A percentile compares a stretch with the other conserved stretches of the same genome.
Evolutionary conservation across 352 stramenopile genomes (phyloP).

Genomic region (Phytopythium kandeliae): DNA sequence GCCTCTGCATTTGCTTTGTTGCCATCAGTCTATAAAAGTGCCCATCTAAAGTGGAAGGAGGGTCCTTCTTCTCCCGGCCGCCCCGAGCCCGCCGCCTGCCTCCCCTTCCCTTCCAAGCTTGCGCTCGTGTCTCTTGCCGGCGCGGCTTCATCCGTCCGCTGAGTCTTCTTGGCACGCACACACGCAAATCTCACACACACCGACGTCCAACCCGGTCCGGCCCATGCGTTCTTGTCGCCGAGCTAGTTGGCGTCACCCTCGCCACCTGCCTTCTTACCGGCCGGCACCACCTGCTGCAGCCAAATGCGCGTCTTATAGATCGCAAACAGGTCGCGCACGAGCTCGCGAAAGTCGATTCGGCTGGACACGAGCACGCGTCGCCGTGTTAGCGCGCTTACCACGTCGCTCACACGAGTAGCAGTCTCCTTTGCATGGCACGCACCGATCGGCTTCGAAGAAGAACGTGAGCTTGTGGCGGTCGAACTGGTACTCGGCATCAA

Average conservation of each 20-base stretch:
- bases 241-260: constrained; percentile 55
- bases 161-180: background rate
- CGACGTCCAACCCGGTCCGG: background rate
- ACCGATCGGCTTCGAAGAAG: constrained; percentile 97
- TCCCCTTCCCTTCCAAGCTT: background rate
- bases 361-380: constrained; percentile 18
- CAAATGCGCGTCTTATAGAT: constrained; percentile 99
- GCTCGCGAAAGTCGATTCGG: constrained; percentile 97
- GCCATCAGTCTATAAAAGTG: constrained; percentile 8
- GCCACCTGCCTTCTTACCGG: constrained; percentile 57
- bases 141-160: constrained; percentile 3
- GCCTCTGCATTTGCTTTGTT: constrained; percentile 3
- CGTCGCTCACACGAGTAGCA: no score
- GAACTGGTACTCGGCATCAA: constrained; percentile 98
- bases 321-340: constrained; percentile 97
- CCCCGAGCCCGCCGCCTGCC: background rate
- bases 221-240: background rate
- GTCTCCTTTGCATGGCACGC: constrained; percentile 4
- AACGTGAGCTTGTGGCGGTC: constrained; percentile 98
- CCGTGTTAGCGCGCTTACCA: no score
- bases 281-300: constrained; percentile 93
- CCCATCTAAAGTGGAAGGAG: constrained; percentile 1
- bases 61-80: background rate
- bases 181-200: constrained; percentile 1
- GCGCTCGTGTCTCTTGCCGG: background rate